Evolutionary conservation across 1,284 basidiomycete species (phyloP).

Genomic region (Gomphus sp.): DNA sequence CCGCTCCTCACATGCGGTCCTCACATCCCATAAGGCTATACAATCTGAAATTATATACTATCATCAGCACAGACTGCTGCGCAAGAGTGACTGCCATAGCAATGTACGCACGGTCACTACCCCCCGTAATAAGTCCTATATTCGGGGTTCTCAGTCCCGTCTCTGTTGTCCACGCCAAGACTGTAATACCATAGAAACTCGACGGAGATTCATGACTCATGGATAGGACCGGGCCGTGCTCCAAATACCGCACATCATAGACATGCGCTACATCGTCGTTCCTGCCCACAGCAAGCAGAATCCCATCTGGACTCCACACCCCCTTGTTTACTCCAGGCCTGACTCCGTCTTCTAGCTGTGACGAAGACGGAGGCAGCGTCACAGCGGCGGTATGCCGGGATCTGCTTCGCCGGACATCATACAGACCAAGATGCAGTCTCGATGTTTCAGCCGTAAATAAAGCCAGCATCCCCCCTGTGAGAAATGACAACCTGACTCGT

Average conservation of each 20-base stretch:
- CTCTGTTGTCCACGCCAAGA: constrained; percentile 1
- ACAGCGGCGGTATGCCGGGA: not conserved
- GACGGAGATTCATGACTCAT: not conserved
- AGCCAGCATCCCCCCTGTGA: not conserved
- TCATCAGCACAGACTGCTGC: not conserved
- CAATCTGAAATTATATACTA: not conserved
- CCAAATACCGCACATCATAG: constrained; percentile 6
- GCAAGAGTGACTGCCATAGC: not conserved
- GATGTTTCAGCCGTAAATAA: not conserved
- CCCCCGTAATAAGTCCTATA: constrained; percentile 7
- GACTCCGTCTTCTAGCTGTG: not conserved
- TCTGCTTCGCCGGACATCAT: constrained; percentile 1
- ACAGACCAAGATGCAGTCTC: not conserved
- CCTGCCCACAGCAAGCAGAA: constrained; percentile 6
- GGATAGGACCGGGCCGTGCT: not conserved
- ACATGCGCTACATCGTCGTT: constrained; percentile 6
- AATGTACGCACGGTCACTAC: constrained; percentile 2
- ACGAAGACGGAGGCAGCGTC: not conserved
- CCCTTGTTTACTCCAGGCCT: not conserved
- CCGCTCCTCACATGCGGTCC: not conserved
- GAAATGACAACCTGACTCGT: not conserved
- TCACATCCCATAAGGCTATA: constrained; percentile 6
- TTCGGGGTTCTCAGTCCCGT: not conserved
- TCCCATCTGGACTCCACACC: constrained; percentile 7
- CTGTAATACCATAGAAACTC: constrained; percentile 2